Conservation (phyloP, 108 stramenopile species). For the Aureococcus anophagefferens region DNA sequence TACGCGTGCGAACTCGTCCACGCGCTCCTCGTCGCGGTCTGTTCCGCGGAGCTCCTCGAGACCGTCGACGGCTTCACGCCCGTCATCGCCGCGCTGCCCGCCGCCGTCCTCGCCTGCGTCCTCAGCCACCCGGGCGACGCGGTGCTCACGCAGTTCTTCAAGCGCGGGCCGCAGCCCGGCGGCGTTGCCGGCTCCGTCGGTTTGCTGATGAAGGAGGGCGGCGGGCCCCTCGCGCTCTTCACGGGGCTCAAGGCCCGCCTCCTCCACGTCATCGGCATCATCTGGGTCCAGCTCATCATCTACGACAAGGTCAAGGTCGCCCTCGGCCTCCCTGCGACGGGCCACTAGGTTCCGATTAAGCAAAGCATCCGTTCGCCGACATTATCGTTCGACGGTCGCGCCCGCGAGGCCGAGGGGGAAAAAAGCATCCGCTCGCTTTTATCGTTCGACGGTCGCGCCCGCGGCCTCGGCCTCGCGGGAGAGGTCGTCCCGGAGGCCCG, state of each 20-base stretch:
- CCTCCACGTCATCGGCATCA: constrained; percentile 79
- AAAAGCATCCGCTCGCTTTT: too few relatives aligned
- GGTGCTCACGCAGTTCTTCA: constrained; percentile 76
- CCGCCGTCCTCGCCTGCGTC: constrained; percentile 72
- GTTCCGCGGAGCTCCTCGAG: constrained; percentile 3
- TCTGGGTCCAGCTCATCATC: constrained; percentile 80
- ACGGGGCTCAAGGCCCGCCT: constrained; percentile 67
- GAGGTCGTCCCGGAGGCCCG: too few relatives aligned
- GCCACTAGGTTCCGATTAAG: too few relatives aligned
- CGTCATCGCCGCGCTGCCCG: constrained; percentile 55
- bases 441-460: too few relatives aligned
- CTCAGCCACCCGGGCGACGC: constrained; percentile 88
- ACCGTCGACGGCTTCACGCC: constrained; percentile 32
- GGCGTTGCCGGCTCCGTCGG: constrained; percentile 28
- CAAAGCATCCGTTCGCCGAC: too few relatives aligned
- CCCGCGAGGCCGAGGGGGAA: too few relatives aligned
- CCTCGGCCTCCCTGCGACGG: constrained; percentile 78
- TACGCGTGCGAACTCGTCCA: constrained; percentile 46
- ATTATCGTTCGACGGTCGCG: too few relatives aligned
- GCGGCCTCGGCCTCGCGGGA: too few relatives aligned
- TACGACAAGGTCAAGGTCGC: constrained; percentile 84
- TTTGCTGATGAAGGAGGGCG: constrained; percentile 36
- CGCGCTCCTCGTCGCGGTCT: constrained; percentile 16
- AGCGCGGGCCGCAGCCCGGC: constrained; percentile 14
- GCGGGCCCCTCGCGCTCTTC: constrained; percentile 52